Percentiles rank a stretch among this genome's conserved stretches.
Evolutionary conservation across 805 yeast genomes (phyloP).

Genomic region (Osmozyma mogii): DNA sequence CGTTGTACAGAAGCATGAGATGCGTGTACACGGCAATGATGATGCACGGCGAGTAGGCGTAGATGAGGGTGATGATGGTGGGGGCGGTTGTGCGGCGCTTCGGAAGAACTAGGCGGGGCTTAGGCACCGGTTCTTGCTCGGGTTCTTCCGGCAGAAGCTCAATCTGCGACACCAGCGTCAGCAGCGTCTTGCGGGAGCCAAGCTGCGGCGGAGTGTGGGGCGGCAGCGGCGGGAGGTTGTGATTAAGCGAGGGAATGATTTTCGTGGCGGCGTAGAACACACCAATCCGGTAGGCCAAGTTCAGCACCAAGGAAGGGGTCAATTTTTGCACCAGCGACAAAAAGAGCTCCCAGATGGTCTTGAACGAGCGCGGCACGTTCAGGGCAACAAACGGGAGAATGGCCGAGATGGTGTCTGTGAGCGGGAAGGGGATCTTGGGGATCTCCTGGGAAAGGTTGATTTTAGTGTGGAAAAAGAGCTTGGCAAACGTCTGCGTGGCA

Average conservation of each 20-base stretch:
- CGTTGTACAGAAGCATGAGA: constrained; percentile 80
- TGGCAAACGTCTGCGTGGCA: constrained; percentile 26
- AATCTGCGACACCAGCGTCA: constrained; percentile 15
- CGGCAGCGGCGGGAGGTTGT: constrained; percentile 26
- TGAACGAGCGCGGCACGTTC: constrained; percentile 45
- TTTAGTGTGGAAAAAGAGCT: constrained; percentile 27
- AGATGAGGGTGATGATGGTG: constrained; percentile 48
- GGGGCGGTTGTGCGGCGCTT: background rate
- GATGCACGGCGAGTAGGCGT: constrained; percentile 89
- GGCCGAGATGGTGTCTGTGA: constrained; percentile 17
- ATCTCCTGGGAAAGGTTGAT: constrained; percentile 25
- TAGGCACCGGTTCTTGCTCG: background rate
- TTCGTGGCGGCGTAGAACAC: constrained; percentile 91
- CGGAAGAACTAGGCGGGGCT: constrained; percentile 6
- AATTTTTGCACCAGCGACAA: constrained; percentile 50
- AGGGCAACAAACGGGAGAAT: constrained; percentile 41
- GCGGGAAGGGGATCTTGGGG: constrained; percentile 30
- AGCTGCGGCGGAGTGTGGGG: constrained; percentile 33
- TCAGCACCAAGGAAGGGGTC: constrained; percentile 73
- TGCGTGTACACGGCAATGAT: constrained; percentile 94
- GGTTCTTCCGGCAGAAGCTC: constrained; percentile 3
- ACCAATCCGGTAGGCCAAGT: constrained; percentile 75
- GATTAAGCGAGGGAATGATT: constrained; percentile 73
- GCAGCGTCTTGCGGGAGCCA: constrained; percentile 27
- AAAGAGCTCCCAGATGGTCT: constrained; percentile 47